These are phyloP conservation scores for Phycomyces blakesleeanus DNA, from an alignment of 192 early-diverging fungal species.

Conservation along the genomic window DNA sequence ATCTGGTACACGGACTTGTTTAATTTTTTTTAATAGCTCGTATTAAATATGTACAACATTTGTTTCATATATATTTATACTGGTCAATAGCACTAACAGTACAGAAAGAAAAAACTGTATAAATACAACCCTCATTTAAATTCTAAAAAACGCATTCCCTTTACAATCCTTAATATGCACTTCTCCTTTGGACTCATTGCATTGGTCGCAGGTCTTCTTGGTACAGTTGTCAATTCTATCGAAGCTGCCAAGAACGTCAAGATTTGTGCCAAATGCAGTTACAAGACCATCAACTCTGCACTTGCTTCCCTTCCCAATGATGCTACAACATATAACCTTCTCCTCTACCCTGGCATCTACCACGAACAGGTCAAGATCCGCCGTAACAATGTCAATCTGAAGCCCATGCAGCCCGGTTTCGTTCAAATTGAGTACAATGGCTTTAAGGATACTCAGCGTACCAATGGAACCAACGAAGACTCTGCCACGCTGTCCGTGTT, in stretches of 20 bases:
- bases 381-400: conserved; percentile 8
- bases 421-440: conserved; percentile 11
- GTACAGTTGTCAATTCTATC: too few relatives aligned
- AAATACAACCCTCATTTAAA: too few relatives aligned
- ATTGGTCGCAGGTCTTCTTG: too few relatives aligned
- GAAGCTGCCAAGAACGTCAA: conserved; percentile 4
- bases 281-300: conserved; percentile 3
- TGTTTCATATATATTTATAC: too few relatives aligned
- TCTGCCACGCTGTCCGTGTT: conserved; percentile 5
- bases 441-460: conserved; percentile 7
- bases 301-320: conserved; percentile 10
- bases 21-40: too few relatives aligned
- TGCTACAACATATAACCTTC: conserved; percentile 6
- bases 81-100: too few relatives aligned
- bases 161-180: too few relatives aligned
- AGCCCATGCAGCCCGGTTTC: conserved; percentile 2
- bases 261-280: conserved; percentile 7
- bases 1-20: too few relatives aligned
- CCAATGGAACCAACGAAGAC: conserved; percentile 11
- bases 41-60: too few relatives aligned
- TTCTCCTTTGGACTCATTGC: too few relatives aligned
- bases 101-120: too few relatives aligned
- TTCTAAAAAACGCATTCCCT: too few relatives aligned
- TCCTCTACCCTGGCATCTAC: conserved; percentile 7
- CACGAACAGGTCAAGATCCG: conserved; percentile 14